These are phyloP conservation scores for Pichia kudriavzevii DNA, from an alignment of 1,139 yeast species.

Conservation along the genomic window DNA sequence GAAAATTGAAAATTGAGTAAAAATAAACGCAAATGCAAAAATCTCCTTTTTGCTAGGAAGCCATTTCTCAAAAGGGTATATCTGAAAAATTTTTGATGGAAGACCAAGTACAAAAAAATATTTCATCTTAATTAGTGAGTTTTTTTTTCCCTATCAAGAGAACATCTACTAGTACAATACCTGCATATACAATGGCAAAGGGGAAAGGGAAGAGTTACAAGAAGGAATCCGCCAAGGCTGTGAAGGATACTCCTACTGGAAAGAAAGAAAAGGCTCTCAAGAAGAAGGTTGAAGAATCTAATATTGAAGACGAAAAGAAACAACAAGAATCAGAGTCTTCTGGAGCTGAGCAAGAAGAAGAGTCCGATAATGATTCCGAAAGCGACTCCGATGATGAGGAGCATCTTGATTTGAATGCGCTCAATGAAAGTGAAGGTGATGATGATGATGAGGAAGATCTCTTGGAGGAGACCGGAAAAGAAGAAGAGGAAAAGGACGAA, in stretches of 20 bases:
- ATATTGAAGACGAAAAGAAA: constrained; percentile 1
- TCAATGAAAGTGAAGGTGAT: constrained; percentile 47
- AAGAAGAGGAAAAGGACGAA: constrained; percentile 34
- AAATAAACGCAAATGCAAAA: background rate
- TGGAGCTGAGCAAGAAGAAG: constrained; percentile 20
- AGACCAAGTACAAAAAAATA: background rate
- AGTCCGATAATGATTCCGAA: constrained; percentile 13
- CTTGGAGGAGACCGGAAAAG: constrained; percentile 29
- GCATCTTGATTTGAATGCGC: constrained; percentile 44
- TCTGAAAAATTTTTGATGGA: background rate
- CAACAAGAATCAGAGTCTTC: constrained; percentile 3
- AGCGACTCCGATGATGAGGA: constrained; percentile 19
- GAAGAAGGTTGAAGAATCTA: constrained; percentile 3
- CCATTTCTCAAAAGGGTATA: too few relatives aligned
- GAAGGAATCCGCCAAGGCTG: background rate
- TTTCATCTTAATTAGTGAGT: too few relatives aligned
- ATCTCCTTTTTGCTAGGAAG: background rate
- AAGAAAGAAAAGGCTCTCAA: constrained; percentile 9
- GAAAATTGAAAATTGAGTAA: background rate
- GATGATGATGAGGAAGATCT: constrained; percentile 32
- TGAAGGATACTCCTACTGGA: background rate
- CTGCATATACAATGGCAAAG: constrained; percentile 34
- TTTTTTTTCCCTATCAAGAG: too few relatives aligned
- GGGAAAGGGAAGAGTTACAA: constrained; percentile 23
- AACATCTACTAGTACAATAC: too few relatives aligned